Base-by-base conservation (phyloP, 1,139 yeast genomes). In the Yamadazyma triangularis region DNA sequence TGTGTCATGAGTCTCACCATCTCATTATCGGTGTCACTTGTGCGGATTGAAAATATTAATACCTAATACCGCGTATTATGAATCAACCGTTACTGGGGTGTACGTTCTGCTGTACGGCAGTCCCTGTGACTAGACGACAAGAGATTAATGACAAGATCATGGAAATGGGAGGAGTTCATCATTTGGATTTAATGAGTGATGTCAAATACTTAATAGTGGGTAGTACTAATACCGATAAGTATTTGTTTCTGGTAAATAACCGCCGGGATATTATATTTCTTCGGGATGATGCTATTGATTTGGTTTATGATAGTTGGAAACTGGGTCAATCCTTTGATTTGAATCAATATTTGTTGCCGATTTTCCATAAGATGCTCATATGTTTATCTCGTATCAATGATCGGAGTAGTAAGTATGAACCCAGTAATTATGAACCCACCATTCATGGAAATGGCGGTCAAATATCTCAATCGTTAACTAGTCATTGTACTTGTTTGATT, bases 201-300 rank as follows among this genome's bases (percentile, higher is more conserved):
- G 84, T 80, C 7, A 70, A 73, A 31, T 75, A 73, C 38, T 57
- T 86, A 27, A 64, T 86, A 4, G 91, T 85, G 12, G 94, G 91
- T 2, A 70, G 70, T 34, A 53, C 77, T 21, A 62, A 72, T 40
- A 78, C 93, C 0, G 82, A 77, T 16, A 86, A 86, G 54, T 85
- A 79, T 54, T 60, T 60, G 35, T 85, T 70, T 51, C 79, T 84
- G 30, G 73, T 82, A 2, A 62, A 64, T 39, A 63, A 70, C 33
- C 58, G 94, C 35, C 57, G 63, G 27, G 91, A 84, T 50, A 68
- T 86, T 27, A 56, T 56, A 27, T 75, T 84, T 42, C 48, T 86
- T 14, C 53, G 58, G 10, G 31, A 30, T 4, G 28, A 33, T 11
- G 35, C 45, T 15, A 38, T 43, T 23, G 34, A 35, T 18, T 13